Evolutionary conservation across 2,329 filamentous ascomycete genomes (phyloP).

Genomic region (Beauveria sp.): DNA sequence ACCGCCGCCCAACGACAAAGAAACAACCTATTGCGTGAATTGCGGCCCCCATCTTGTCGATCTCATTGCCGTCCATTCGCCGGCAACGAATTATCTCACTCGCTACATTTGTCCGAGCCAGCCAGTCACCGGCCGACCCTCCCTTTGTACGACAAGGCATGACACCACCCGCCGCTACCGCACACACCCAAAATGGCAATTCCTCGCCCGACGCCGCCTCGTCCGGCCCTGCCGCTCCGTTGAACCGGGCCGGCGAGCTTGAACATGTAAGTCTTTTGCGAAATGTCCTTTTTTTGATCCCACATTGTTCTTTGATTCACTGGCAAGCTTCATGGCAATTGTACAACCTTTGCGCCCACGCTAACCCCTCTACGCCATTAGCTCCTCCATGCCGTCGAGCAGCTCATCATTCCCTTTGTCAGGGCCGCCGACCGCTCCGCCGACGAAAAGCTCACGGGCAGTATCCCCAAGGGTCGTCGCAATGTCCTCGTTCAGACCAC

Average conservation of each 20-base stretch:
- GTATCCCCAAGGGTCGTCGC: conserved; percentile 32
- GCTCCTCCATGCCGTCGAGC: conserved; percentile 61
- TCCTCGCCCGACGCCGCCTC: neutral
- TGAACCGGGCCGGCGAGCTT: conserved; percentile 20
- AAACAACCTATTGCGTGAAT: neutral
- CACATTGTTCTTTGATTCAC: too few species aligned
- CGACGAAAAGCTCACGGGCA: conserved; percentile 41
- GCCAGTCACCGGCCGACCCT: too few species aligned
- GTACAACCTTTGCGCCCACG: too few species aligned
- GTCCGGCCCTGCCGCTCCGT: neutral
- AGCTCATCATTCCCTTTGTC: conserved; percentile 64
- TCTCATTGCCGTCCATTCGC: neutral
- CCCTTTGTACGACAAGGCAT: neutral
- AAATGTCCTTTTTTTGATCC: too few species aligned
- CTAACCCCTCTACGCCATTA: conserved; percentile 22
- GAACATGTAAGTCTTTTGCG: conserved; percentile 41
- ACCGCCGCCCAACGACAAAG: neutral
- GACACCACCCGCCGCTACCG: conserved; percentile 6
- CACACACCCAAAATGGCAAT: conserved; percentile 7
- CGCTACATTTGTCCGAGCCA: too few species aligned
- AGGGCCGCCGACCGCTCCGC: conserved; percentile 58
- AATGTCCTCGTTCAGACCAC: conserved; percentile 59
- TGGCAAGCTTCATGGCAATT: too few species aligned
- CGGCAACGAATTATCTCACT: too few species aligned
- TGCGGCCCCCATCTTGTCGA: neutral